phyloP scores from a whole-genome alignment of 306 rosid genomes.

The Mucuna pruriens region DNA sequence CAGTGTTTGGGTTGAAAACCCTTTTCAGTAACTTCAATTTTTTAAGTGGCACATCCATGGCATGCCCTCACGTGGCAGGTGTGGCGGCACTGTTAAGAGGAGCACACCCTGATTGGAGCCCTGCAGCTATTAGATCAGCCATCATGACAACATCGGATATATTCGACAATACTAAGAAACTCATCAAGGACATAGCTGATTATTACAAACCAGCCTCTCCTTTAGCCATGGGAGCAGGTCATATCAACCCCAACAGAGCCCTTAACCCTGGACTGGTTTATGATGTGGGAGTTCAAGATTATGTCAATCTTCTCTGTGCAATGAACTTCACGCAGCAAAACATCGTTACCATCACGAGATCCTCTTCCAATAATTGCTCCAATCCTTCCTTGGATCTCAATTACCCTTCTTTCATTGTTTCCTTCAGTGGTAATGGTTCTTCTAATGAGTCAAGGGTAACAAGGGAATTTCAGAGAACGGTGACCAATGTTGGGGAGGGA shows the following conservation, averaged over 20 bases:
- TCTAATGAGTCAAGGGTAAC: background rate
- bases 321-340: slow-evolving; percentile 52
- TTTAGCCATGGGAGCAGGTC: slow-evolving; percentile 39
- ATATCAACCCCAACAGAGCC: slow-evolving; percentile 61
- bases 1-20: fast-evolving
- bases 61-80: slow-evolving; percentile 77
- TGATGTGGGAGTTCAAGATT: slow-evolving; percentile 44
- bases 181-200: slow-evolving; percentile 53
- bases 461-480: slow-evolving; percentile 53
- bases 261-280: slow-evolving; percentile 46
- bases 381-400: slow-evolving; percentile 12
- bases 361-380: slow-evolving; percentile 44
- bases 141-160: slow-evolving; percentile 75
- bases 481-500: slow-evolving; percentile 62
- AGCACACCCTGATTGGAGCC: slow-evolving; percentile 67
- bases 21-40: slow-evolving; percentile 49
- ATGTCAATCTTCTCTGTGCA: slow-evolving; percentile 70
- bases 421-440: slow-evolving; percentile 26
- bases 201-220: slow-evolving; percentile 52
- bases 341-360: slow-evolving; percentile 53
- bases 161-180: slow-evolving; percentile 46
- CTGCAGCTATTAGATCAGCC: slow-evolving; percentile 75
- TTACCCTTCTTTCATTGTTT: slow-evolving; percentile 78
- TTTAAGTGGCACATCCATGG: slow-evolving; percentile 75
- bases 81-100: slow-evolving; percentile 64